A percentile compares a stretch with the other conserved stretches of the same genome.
Conservation (phyloP, 805 yeast species). For the Yueomyces sp. region DNA sequence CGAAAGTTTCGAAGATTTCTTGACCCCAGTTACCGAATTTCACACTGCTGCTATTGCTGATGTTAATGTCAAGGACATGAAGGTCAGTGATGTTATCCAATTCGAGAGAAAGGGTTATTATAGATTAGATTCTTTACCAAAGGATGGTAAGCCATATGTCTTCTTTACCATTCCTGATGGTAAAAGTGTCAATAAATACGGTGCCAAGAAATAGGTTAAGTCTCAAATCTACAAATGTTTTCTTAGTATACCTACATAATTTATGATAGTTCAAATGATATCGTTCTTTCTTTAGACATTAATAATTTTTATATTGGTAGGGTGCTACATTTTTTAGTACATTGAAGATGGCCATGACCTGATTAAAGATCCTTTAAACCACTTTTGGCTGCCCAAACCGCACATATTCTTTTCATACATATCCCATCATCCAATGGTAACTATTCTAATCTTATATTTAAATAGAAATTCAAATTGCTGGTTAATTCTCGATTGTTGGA, state of each 20-base stretch:
- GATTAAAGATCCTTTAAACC: too few species aligned
- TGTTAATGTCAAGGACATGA: constrained; percentile 57
- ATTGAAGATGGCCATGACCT: too few species aligned
- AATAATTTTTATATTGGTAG: not conserved
- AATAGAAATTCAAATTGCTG: too few species aligned
- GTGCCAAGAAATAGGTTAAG: constrained; percentile 41
- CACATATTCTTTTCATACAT: too few species aligned
- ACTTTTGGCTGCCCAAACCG: too few species aligned
- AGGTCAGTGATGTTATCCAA: constrained; percentile 81
- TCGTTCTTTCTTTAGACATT: not conserved
- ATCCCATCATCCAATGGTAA: too few species aligned
- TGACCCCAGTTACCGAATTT: constrained; percentile 82
- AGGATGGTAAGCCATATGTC: constrained; percentile 50
- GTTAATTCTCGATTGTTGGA: too few species aligned
- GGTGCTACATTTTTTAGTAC: too few species aligned
- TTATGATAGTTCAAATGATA: not conserved
- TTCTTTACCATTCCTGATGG: constrained; percentile 96
- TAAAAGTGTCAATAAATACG: constrained; percentile 64
- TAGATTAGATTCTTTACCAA: constrained; percentile 52
- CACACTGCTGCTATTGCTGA: constrained; percentile 69
- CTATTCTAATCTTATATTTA: too few species aligned
- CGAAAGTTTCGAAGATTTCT: constrained; percentile 83
- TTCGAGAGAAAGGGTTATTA: constrained; percentile 96
- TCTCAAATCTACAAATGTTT: not conserved
- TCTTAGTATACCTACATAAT: not conserved